Base-by-base conservation (phyloP, 352 stramenopile species). In the Phytophthora cajani region DNA sequence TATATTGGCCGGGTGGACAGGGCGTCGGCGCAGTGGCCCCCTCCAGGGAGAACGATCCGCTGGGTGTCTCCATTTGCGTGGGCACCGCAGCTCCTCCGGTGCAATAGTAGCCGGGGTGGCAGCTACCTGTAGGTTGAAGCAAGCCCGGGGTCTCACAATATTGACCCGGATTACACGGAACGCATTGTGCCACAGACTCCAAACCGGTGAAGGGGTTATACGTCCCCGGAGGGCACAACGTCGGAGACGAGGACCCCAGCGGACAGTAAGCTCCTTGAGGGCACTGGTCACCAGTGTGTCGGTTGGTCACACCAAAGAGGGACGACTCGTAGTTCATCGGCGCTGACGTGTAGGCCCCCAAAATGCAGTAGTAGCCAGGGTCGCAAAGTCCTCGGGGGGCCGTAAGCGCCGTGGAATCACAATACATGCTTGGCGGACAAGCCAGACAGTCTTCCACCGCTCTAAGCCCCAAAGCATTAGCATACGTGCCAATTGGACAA, bases 371-470 rank as follows among this genome's bases (percentile, higher is more conserved):
- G 65, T 98, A 98, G 0, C 95, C 95, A 16, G 88, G 80, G 23
- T 94, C 87, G 57, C 95, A 98, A 3, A 81, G 86, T 14, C 87
- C 85, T 10, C 82, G 76, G 2, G 90, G 89, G 12, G 80, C 69
- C 1, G 89, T 94, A 33, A 98, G 82, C 0, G 69, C 88, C 19
- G 81, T 94, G 5, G 88, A 79, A 51, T 98, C 93, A 70, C 95
- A 98, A 61, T 97, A 98, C 78, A 90, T 90, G 1, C 95, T 95
- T n/a, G 92, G 87, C 16, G 88, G 75, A 64, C 95, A 98, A 33
- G 77, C 58, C 1, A 88, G 71, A 74, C 95, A 98, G 56, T 97
- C 91, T 38, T 96, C 84, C 11, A 94, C 86, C 54, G 82, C 80
- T 36, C 78, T 79, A 32, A 98, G 77, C 1, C 86, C 85, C 0